Evolutionary conservation across 306 rosid species (phyloP), one percentile per base, ranked within the genome.

Genomic region (Prunus campanulata): DNA sequence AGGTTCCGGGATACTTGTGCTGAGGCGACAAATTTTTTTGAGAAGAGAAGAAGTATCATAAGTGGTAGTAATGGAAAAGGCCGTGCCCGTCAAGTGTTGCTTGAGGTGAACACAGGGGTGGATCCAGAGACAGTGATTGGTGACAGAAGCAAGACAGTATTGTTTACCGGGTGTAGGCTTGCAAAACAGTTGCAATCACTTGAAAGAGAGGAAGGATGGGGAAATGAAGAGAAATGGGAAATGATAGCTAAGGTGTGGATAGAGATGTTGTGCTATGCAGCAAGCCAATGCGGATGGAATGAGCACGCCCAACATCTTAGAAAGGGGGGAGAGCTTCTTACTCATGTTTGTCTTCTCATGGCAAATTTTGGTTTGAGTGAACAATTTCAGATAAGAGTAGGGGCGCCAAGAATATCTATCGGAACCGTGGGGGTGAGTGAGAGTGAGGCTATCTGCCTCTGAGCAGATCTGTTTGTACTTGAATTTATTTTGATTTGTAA

Each of bases 301-400:
- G 50, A 75, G 0, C 78, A 75, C 3, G 63, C 20, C 47, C 18
- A 48, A 6, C 61, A 48, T 10, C 62, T 62, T 27, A n/a, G 60
- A 11, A 19, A 27, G 1, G 71, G 78, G 0, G 63, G 69, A 6
- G 56, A 19, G 42, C 19, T 74, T 6, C 51, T 74, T 13, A 62
- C 78, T 63, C 63, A 30, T 48, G 63, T 74, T 5, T 6, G 71
- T n/a, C 70, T 74, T 48, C 69, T 63, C 8, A 68, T 68, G 73
- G 73, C 24, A 14, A 24, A 68, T 25, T 20, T 68, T 48, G 73
- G 73, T 11, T 24, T 25, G 30, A 47, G 13, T 24, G 19, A 13
- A 62, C 42, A 61, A 3, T 24, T 61, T 25, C 39, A 27, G 2
- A 50, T 11, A 32, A 32, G 39, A 5, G 35, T 4, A 30, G 35